Base-by-base conservation (phyloP, 192 early-diverging fungal genomes). In the Haplosporangium gracile region DNA sequence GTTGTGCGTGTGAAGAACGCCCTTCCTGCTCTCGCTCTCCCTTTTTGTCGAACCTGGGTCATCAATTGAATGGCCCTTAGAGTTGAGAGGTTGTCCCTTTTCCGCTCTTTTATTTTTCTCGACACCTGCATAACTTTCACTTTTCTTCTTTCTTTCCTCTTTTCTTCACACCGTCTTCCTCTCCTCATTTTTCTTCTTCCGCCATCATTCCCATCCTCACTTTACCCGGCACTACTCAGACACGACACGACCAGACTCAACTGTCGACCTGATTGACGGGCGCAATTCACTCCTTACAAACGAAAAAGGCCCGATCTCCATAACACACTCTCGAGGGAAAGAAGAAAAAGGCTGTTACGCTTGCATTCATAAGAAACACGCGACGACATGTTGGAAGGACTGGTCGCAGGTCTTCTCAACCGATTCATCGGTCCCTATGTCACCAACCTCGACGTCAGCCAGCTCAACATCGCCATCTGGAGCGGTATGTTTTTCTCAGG, bases 401-500 rank as follows among this genome's bases (percentile, higher is more conserved):
- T 96, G 13, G 96, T 95, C 24, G 94, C 94, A 24, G 95, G 90
- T 69, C 88, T 96, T 34, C 90, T 96, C 72, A 96, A 96, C 81
- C 90, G 93, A 70, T 92, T 99, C 80, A 93, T 99, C 43, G 98
- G 98, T 57, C 97, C 97, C 81, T 98, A 98, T 93, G 97, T 98
- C 57, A 94, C 94, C 45, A 98, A 99, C 89, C 92, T 99, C 34
- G 97, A 98, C 81, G 95, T 96, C 40, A 96, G 93, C 70, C 97
- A 99, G 93, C 94, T 99, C 76, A 96, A 96, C 77, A 94, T 99
- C 74, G 97, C 95, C 42, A 96, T 99, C 69, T 99, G 97, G 98
- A 93, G 94, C 81, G 97, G 97, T 96, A 94, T n/a, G 83, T 75
- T n/a, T 6, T 6, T 45, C 34, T 49, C 20, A 55, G 9, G 9